Evolutionary conservation across 2,329 filamentous ascomycete species (phyloP).

Genomic region (Cordyceps cateniannulata): DNA sequence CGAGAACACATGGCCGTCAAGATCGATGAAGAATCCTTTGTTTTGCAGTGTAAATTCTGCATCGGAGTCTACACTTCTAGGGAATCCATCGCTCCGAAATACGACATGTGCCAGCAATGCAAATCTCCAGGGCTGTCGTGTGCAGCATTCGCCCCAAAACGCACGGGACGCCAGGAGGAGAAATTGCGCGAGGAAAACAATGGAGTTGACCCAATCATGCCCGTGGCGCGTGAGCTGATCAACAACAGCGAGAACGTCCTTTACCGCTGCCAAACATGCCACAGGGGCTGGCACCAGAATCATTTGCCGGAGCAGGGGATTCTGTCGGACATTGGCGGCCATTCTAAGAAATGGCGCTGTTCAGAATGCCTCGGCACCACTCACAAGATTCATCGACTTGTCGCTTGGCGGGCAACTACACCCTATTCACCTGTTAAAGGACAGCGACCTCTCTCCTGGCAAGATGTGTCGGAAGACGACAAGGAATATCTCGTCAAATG

Average conservation of each 20-base stretch:
- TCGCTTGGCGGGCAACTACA: slow-evolving; percentile 74
- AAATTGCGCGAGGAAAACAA: slow-evolving; percentile 71
- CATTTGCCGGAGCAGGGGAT: slow-evolving; percentile 58
- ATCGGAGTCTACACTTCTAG: slow-evolving; percentile 63
- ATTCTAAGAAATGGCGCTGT: slow-evolving; percentile 57
- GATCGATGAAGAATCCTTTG: slow-evolving; percentile 65
- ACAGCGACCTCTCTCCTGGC: slow-evolving; percentile 27
- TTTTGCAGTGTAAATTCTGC: slow-evolving; percentile 86
- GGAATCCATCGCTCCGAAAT: slow-evolving; percentile 61
- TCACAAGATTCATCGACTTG: slow-evolving; percentile 66
- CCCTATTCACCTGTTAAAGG: not conserved
- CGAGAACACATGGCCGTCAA: slow-evolving; percentile 92
- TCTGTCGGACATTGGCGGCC: slow-evolving; percentile 19
- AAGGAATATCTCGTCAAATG: slow-evolving; percentile 93
- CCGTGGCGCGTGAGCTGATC: slow-evolving; percentile 55
- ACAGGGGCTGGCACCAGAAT: slow-evolving; percentile 73
- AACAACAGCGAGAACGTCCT: slow-evolving; percentile 73
- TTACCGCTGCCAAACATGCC: slow-evolving; percentile 75
- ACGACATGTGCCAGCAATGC: slow-evolving; percentile 68
- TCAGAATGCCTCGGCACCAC: slow-evolving; percentile 62
- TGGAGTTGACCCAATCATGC: slow-evolving; percentile 68
- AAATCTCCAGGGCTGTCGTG: slow-evolving; percentile 61
- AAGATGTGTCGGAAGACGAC: slow-evolving; percentile 50
- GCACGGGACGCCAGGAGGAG: slow-evolving; percentile 75
- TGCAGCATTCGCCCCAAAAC: slow-evolving; percentile 63